These are phyloP conservation scores for Malbranchea zuffiana DNA, from an alignment of 2,329 filamentous ascomycete species.

Conservation along the genomic window DNA sequence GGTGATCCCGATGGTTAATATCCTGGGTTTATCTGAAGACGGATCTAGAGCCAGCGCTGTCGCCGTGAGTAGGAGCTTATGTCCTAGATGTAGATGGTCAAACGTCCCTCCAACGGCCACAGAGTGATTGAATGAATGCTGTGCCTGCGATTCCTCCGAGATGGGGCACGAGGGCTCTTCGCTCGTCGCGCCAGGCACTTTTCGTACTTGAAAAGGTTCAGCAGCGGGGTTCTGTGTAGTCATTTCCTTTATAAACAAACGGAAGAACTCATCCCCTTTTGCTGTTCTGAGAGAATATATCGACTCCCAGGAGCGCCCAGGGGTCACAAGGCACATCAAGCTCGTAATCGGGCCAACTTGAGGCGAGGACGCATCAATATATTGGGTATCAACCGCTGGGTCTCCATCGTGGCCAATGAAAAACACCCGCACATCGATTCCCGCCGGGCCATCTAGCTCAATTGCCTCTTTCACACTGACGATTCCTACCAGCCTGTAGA, in stretches of 20 bases:
- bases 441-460: conserved; percentile 54
- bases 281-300: conserved; percentile 59
- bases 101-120: conserved; percentile 89
- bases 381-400: conserved; percentile 1
- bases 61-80: conserved; percentile 92
- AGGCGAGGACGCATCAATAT: background rate
- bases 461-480: conserved; percentile 56
- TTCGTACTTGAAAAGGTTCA: conserved; percentile 2
- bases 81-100: conserved; percentile 87
- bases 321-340: conserved; percentile 43
- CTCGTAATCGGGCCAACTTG: conserved; percentile 26
- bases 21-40: conserved; percentile 25
- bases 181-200: conserved; percentile 6
- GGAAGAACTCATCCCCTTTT: conserved; percentile 49
- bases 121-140: conserved; percentile 38
- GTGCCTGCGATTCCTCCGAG: conserved; percentile 17
- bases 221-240: background rate
- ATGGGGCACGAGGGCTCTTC: background rate
- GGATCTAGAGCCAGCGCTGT: conserved; percentile 60
- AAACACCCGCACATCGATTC: conserved; percentile 65
- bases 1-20: conserved; percentile 74
- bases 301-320: conserved; percentile 49
- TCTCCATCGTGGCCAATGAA: conserved; percentile 50
- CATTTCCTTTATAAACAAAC: conserved; percentile 24
- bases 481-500: conserved; percentile 68